phyloP scores from a whole-genome alignment of 805 yeast species.

The Middelhovenomyces tepae region DNA sequence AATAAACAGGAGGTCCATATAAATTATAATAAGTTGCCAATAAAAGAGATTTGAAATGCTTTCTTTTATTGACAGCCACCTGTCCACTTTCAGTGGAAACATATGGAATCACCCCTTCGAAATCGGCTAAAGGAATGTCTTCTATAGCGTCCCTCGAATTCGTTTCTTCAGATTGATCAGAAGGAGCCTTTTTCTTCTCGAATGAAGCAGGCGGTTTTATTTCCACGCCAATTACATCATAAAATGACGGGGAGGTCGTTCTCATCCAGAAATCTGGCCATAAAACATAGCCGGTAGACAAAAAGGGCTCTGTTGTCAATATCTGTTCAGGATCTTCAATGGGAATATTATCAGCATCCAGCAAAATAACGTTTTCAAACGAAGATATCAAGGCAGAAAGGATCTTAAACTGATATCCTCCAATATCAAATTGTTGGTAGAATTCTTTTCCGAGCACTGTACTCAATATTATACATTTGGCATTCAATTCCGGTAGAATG shows the following conservation, averaged over 20 bases:
- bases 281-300: slow-evolving; percentile 41
- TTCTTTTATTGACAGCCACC: slow-evolving; percentile 45
- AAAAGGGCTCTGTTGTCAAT: slow-evolving; percentile 50
- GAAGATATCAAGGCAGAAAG: slow-evolving; percentile 66
- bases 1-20: slow-evolving; percentile 52
- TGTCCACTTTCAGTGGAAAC: slow-evolving; percentile 67
- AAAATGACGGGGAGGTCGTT: slow-evolving; percentile 65
- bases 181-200: slow-evolving; percentile 1
- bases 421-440: slow-evolving; percentile 40
- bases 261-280: slow-evolving; percentile 93
- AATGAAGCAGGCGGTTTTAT: not conserved
- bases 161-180: not conserved
- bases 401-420: slow-evolving; percentile 63
- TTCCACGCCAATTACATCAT: slow-evolving; percentile 52
- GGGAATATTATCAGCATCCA: slow-evolving; percentile 75
- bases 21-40: slow-evolving; percentile 58
- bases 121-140: slow-evolving; percentile 47
- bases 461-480: slow-evolving; percentile 56
- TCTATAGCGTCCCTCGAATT: slow-evolving; percentile 46
- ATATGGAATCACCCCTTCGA: slow-evolving; percentile 61
- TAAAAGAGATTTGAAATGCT: slow-evolving; percentile 49
- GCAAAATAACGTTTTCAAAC: slow-evolving; percentile 59
- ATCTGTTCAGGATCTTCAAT: slow-evolving; percentile 53
- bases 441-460: slow-evolving; percentile 52
- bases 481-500: slow-evolving; percentile 53